Conservation (phyloP, 192 early-diverging fungal species). For the Endogone sp. region DNA sequence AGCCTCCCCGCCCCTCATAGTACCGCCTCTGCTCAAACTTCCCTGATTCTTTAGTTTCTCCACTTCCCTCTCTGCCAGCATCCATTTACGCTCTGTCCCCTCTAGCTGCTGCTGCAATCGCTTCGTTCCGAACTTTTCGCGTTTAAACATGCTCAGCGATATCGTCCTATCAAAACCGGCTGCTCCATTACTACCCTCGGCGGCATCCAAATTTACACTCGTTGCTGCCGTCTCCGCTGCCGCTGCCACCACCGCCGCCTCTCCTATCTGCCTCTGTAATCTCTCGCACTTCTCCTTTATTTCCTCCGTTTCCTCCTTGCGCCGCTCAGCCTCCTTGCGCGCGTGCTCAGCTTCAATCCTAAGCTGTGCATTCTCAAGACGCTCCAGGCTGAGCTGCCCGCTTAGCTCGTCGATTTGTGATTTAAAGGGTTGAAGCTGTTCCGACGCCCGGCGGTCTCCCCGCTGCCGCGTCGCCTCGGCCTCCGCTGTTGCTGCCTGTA, state of each 20-base stretch:
- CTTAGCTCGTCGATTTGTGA: neutral
- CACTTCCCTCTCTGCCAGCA: slow-evolving; percentile 1
- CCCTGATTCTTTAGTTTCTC: slow-evolving; percentile 1
- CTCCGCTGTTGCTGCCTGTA: neutral
- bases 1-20: neutral
- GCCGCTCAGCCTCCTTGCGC: neutral
- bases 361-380: neutral
- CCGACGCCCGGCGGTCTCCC: neutral
- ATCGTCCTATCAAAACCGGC: neutral
- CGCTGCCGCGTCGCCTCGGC: neutral
- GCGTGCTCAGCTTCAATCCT: neutral
- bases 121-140: neutral
- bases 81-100: neutral
- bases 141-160: neutral
- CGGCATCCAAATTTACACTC: no score
- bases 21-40: neutral
- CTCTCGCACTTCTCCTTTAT: neutral
- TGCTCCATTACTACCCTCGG: neutral
- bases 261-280: neutral
- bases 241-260: neutral
- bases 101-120: neutral
- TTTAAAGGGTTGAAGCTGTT: neutral
- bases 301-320: neutral
- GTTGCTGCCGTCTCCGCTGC: no score
- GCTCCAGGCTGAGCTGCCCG: neutral